Conservation (phyloP, 2,329 filamentous ascomycete genomes). For the Penicillium crustosum region DNA sequence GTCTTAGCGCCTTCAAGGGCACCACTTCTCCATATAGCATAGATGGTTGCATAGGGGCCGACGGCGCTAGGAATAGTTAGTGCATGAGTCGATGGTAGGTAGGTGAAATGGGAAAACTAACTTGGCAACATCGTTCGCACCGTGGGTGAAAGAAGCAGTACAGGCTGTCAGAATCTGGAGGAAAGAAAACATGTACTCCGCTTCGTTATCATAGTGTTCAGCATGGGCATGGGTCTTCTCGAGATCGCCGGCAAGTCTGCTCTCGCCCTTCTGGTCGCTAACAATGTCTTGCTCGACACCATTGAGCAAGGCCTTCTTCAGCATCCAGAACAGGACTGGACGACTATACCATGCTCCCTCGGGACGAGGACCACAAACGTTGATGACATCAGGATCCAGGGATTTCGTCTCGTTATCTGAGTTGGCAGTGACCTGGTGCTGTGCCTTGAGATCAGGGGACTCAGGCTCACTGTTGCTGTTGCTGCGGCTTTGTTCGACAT, state of each 20-base stretch:
- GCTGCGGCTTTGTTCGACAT: neutral
- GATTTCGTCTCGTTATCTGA: neutral
- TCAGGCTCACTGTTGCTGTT: neutral
- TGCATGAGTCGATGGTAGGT: neutral
- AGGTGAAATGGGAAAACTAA: neutral
- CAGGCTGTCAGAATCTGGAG: neutral
- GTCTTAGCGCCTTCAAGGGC: conserved; percentile 32
- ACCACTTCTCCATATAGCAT: conserved; percentile 40
- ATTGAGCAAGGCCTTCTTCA: neutral
- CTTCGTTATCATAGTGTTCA: neutral
- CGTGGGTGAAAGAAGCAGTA: conserved; percentile 32
- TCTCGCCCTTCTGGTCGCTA: neutral
- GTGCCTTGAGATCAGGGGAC: neutral
- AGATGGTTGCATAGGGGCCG: conserved; percentile 37
- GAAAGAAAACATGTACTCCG: conserved; percentile 1
- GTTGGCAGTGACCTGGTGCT: neutral
- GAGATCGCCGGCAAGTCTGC: neutral
- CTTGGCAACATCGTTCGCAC: conserved; percentile 48
- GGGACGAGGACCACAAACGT: neutral
- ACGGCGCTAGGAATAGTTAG: conserved; percentile 27
- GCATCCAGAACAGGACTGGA: neutral
- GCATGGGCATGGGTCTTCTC: neutral
- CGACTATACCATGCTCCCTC: neutral
- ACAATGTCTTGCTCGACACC: neutral
- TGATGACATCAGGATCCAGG: neutral